Percentiles rank a stretch among this genome's conserved stretches.
Conservation (phyloP, 176 grass and related monocot species). For the Dendrocalamus sinicus region DNA sequence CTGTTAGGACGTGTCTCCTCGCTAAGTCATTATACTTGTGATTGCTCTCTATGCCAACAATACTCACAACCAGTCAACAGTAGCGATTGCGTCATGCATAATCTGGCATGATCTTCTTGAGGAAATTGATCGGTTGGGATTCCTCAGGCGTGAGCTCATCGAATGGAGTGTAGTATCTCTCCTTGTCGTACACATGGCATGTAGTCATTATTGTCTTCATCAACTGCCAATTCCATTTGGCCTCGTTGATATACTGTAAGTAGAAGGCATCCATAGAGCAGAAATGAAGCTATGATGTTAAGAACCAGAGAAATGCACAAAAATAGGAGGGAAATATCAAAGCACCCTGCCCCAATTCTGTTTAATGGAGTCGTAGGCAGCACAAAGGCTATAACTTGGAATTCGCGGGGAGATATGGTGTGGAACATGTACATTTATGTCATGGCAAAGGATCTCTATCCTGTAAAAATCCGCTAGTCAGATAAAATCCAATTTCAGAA, state of each 20-base stretch:
- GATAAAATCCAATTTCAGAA: conserved; percentile 31
- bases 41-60: conserved; percentile 18
- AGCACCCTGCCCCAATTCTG: conserved; percentile 93
- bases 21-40: conserved; percentile 12
- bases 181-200: conserved; percentile 92
- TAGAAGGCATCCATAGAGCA: conserved; percentile 28
- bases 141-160: conserved; percentile 79
- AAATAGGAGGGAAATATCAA: not conserved
- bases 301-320: conserved; percentile 27
- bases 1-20: conserved; percentile 22
- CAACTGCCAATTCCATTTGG: conserved; percentile 94
- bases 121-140: conserved; percentile 81
- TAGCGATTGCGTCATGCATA: conserved; percentile 50
- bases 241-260: conserved; percentile 87
- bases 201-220: conserved; percentile 98
- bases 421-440: conserved; percentile 97
- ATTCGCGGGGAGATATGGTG: conserved; percentile 98
- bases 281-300: conserved; percentile 38
- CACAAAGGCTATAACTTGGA: conserved; percentile 89
- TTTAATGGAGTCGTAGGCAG: conserved; percentile 72
- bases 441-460: conserved; percentile 98
- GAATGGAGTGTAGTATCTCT: conserved; percentile 86
- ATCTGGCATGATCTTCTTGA: conserved; percentile 86
- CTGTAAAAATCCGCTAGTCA: conserved; percentile 49
- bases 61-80: conserved; percentile 41